A percentile compares a stretch with the other conserved stretches of the same genome.
phyloP scores from a whole-genome alignment of 306 rosid species.

The Alnus glutinosa region DNA sequence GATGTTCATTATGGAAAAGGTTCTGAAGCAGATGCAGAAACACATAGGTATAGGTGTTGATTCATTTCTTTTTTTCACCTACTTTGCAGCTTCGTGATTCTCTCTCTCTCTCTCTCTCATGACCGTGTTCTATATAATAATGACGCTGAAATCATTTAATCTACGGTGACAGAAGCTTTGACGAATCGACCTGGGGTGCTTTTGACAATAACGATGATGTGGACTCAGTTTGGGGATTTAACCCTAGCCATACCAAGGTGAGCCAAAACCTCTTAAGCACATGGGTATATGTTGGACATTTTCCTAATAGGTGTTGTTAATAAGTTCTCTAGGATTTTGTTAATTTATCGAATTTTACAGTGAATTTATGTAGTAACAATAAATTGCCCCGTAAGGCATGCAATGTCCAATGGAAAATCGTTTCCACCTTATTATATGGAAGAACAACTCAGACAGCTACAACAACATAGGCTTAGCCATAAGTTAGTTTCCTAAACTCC shows the following conservation, averaged over 20 bases:
- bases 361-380: background rate
- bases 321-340: constrained; percentile 1
- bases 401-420: background rate
- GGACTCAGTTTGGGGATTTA: constrained; percentile 91
- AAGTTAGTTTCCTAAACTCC: background rate
- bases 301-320: background rate
- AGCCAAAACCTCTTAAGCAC: constrained; percentile 23
- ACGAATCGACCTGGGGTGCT: constrained; percentile 87
- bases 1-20: constrained; percentile 52
- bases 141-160: constrained; percentile 30
- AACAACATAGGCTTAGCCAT: background rate
- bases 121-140: constrained; percentile 22
- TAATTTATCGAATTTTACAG: background rate
- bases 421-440: background rate
- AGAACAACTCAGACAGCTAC: background rate
- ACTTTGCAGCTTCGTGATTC: background rate
- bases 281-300: constrained; percentile 9
- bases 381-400: background rate
- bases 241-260: constrained; percentile 67
- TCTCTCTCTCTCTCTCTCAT: background rate
- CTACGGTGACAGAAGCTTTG: constrained; percentile 62
- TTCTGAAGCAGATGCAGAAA: constrained; percentile 66
- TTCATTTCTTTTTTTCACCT: background rate
- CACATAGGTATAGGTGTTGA: constrained; percentile 49
- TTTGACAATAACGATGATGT: constrained; percentile 82